Base-by-base conservation (phyloP, 176 grass and related monocot genomes). In the Oryza glumipatula region DNA sequence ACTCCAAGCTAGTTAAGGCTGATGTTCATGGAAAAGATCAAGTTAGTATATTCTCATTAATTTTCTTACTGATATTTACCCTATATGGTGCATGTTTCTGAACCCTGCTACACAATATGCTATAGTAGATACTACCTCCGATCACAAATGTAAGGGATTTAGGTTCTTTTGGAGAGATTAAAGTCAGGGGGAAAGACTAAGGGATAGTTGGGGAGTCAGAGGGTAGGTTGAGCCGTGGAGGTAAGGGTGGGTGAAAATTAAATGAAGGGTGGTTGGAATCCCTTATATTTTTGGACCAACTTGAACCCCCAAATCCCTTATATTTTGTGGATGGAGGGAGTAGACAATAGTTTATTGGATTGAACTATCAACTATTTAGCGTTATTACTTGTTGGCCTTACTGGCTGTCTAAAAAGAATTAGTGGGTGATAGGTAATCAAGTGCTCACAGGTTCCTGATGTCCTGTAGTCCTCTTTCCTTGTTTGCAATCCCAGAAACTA, bases 1-100 rank as follows among this genome's bases (percentile, higher is more conserved):
- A 92, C 80, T 95, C 93, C 21, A 98, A 98, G 88, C 91, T 98
- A 67, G 93, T 98, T 35, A 98, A 98, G 89, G 88, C 96, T 47
- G 93, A 98, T 83, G 88, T 92, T 90, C 88, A 94, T 38, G 93
- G 96, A 70, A 95, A 95, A 88, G 96, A 98, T 92, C 93, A 98
- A 87, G 96, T 98, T n/a, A 85, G 83, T 89, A 6, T 43, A 74
- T 52, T 83, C 78, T 65, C 2, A 7, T 68, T 39, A 23, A 61
- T 48, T 23, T 83, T 78, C 67, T 54, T 22, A 28, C 72, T 82
- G 45, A 56, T 86, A 24, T 19, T 82, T 86, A 67, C 46, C 36
- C 21, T 45, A 58, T 74, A 15, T 60, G 11, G 1, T 74, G 14
- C 44, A 70, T 82, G 86, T 70, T 67, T 68, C 58, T 63, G 76